A percentile compares a stretch with the other conserved stretches of the same genome.
Conservation (phyloP, 164 flowering plant species). For the Dillenia suffruticosa region DNA sequence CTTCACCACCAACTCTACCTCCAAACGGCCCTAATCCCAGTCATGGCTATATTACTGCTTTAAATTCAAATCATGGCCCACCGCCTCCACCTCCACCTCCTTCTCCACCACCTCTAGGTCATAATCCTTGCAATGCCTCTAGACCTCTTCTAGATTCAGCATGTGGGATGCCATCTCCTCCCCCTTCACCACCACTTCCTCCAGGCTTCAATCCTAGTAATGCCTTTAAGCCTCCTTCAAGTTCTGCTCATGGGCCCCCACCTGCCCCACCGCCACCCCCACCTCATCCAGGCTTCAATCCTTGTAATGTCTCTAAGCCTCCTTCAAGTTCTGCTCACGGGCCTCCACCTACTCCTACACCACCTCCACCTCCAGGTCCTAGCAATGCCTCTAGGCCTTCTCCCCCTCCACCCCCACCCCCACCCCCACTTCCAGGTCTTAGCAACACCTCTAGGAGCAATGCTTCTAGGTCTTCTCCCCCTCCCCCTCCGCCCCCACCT, state of each 20-base stretch:
- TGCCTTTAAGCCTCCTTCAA: conserved; percentile 17
- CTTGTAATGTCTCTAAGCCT: conserved; percentile 10
- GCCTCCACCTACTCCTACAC: conserved; percentile 34
- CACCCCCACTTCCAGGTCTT: not conserved
- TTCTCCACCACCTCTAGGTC: conserved; percentile 13
- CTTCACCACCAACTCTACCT: conserved; percentile 19
- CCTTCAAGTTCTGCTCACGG: conserved; percentile 12
- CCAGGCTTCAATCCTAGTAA: not conserved
- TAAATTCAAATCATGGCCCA: conserved; percentile 5
- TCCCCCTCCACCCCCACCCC: conserved; percentile 16
- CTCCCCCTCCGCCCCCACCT: conserved; percentile 33
- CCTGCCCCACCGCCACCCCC: conserved; percentile 27
- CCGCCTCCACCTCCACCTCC: conserved; percentile 28
- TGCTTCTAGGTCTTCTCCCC: conserved; percentile 17
- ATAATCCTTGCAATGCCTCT: not conserved
- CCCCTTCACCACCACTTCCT: conserved; percentile 21
- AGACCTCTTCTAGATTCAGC: conserved; percentile 17
- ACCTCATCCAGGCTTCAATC: conserved; percentile 7
- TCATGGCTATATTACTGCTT: conserved; percentile 15
- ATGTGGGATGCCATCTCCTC: conserved; percentile 20
- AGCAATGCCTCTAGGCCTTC: conserved; percentile 24
- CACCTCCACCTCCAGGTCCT: conserved; percentile 28
- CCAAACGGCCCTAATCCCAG: not conserved
- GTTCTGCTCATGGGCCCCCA: conserved; percentile 12
- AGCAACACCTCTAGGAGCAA: not conserved